Percentiles rank a stretch among this genome's conserved stretches.
Evolutionary conservation across 176 grass and related monocot species (phyloP).

Genomic region (Aegilops bicornis): DNA sequence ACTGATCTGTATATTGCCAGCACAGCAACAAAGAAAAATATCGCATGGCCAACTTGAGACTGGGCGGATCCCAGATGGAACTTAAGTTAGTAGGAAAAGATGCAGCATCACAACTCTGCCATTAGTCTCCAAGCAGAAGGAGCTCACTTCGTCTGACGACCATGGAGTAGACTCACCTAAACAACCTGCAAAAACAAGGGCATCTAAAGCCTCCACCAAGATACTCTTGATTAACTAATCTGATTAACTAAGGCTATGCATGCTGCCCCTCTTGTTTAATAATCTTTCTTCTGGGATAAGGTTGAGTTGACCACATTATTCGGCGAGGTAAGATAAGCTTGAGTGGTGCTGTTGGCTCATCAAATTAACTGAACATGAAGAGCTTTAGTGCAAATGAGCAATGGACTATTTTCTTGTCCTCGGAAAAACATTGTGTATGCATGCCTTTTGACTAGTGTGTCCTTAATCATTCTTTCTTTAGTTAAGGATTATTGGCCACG

Average conservation of each 20-base stretch:
- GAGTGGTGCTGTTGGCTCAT: constrained; percentile 50
- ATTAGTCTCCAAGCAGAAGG: constrained; percentile 67
- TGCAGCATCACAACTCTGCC: constrained; percentile 49
- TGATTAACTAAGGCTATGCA: constrained; percentile 12
- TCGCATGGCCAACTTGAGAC: constrained; percentile 23
- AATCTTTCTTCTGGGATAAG: constrained; percentile 36
- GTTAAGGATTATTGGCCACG: background rate
- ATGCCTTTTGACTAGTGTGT: constrained; percentile 42
- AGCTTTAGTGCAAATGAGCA: constrained; percentile 12
- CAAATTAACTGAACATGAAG: constrained; percentile 32
- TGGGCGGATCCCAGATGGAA: constrained; percentile 16
- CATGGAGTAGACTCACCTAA: constrained; percentile 96
- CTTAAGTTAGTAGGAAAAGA: constrained; percentile 33
- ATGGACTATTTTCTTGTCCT: constrained; percentile 5
- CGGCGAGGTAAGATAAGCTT: constrained; percentile 33
- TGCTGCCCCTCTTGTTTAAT: constrained; percentile 26
- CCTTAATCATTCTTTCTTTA: constrained; percentile 19
- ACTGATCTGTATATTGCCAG: constrained; percentile 7
- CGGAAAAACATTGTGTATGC: constrained; percentile 21
- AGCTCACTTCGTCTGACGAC: constrained; percentile 33
- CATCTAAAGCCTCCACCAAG: constrained; percentile 45
- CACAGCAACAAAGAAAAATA: background rate
- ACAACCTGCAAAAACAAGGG: constrained; percentile 56
- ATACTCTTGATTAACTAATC: constrained; percentile 31
- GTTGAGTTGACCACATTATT: constrained; percentile 53